These are phyloP conservation scores for Peribolospora kevripleyi DNA, from an alignment of 768 basidiomycete species.

Conservation along the genomic window DNA sequence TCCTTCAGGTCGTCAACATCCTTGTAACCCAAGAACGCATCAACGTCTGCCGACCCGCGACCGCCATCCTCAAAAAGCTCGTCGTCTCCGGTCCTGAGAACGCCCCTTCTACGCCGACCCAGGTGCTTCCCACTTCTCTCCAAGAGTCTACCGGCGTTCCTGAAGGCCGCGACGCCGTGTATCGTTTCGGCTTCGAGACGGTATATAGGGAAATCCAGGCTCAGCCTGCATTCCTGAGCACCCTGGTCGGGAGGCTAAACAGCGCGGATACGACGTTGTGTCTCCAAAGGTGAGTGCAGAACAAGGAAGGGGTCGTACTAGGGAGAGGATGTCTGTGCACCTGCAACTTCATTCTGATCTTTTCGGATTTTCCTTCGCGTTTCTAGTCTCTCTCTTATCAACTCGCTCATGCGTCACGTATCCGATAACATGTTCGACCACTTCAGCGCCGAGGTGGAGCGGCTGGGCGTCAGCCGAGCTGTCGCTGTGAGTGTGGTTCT, in stretches of 20 bases:
- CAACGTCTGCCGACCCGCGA: conserved; percentile 79
- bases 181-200: conserved; percentile 56
- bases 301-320: conserved; percentile 2
- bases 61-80: conserved; percentile 64
- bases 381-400: conserved; percentile 64
- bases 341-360: background rate
- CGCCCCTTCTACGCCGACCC: background rate
- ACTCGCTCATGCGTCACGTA: conserved; percentile 57
- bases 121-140: too few relatives aligned
- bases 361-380: background rate
- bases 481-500: background rate
- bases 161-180: conserved; percentile 21
- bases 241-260: conserved; percentile 52
- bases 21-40: conserved; percentile 53
- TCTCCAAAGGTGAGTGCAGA: background rate
- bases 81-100: conserved; percentile 24
- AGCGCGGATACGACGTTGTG: conserved; percentile 44
- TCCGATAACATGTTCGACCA: conserved; percentile 53
- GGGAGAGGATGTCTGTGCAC: background rate
- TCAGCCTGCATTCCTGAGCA: conserved; percentile 45
- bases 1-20: conserved; percentile 33
- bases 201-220: conserved; percentile 63
- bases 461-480: conserved; percentile 31
- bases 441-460: conserved; percentile 49
- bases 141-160: background rate